Conservation (phyloP, 169 alveolate genomes). For the Plasmodium gonderi region DNA sequence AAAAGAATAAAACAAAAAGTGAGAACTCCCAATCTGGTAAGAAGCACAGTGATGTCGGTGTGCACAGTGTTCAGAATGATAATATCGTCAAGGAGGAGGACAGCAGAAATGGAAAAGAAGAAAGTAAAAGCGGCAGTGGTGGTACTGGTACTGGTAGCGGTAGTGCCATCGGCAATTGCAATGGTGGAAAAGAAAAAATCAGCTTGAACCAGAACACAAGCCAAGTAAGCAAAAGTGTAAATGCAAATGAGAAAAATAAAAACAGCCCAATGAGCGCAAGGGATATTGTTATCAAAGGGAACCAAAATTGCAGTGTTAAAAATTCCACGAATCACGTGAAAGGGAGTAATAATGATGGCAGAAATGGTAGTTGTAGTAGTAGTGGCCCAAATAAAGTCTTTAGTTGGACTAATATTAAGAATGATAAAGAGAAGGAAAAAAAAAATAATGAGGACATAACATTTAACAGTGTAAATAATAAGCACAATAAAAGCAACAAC, state of each 20-base stretch:
- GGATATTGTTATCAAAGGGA: neutral
- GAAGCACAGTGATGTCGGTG: neutral
- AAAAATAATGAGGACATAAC: neutral
- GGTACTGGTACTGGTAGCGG: neutral
- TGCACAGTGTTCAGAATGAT: neutral
- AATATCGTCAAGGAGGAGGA: neutral
- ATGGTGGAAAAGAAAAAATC: neutral
- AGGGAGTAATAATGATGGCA: neutral
- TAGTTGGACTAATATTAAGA: neutral
- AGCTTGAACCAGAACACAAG: neutral
- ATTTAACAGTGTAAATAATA: neutral
- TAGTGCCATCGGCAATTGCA: neutral
- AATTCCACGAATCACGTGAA: neutral
- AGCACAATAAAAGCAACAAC: neutral
- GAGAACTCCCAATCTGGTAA: neutral
- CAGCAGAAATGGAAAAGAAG: neutral
- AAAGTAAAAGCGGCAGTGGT: neutral
- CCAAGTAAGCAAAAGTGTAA: neutral
- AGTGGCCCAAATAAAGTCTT: neutral
- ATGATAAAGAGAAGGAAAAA: constrained; percentile 14
- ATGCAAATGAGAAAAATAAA: neutral
- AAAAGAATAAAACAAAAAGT: neutral
- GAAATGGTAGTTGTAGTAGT: neutral
- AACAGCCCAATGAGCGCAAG: neutral
- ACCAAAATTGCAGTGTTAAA: neutral